Base-by-base conservation (phyloP, 345 rosid genomes). In the Gynandropsis gynandra region DNA sequence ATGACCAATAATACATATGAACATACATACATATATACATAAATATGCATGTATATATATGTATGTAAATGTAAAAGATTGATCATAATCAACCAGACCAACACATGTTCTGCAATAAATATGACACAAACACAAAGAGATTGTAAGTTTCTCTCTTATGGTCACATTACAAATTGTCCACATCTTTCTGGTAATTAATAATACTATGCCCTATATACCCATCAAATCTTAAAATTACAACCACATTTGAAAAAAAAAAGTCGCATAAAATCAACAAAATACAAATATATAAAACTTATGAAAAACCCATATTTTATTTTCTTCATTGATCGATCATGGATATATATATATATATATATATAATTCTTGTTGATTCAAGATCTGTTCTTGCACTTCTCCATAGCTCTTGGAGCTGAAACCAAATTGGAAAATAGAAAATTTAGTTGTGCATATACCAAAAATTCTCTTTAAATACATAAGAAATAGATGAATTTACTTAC, bases 301-400 rank as follows among this genome's bases (percentile, higher is more conserved):
- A 66, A 52, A 55, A 32, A 59, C 34, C 48, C 60, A 40, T 52
- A 16, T 52, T 36, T 24, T 24, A 5, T 24, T 2, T 24, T 24
- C 29, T 24, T 24, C 29, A 24, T 24, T 24, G 29, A 24, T 24
- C 29, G 65, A 65, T 47, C 65, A 52, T 21, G 33, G 50, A 45
- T 44, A 20, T 7, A 19, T 21, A 10, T 24, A 43, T 0, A 8
- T 16, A 5, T 45, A 0, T 15, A 27, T 32, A n/a, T 37, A 15
- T 10, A 39, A 4, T 59, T 59, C 40, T 9, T 36, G 29, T 37
- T 37, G 41, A 37, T 42, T 42, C 36, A 67, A n/a, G 63, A 35
- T 56, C 50, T 56, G 67, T 48, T 67, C 54, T 61, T 60, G 67
- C 72, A 61, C 49, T 67, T 67, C 59, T 67, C 72, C 72, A 61